Base-by-base conservation (phyloP, 129 eudicot species). In the Pulicaria dysenterica region DNA sequence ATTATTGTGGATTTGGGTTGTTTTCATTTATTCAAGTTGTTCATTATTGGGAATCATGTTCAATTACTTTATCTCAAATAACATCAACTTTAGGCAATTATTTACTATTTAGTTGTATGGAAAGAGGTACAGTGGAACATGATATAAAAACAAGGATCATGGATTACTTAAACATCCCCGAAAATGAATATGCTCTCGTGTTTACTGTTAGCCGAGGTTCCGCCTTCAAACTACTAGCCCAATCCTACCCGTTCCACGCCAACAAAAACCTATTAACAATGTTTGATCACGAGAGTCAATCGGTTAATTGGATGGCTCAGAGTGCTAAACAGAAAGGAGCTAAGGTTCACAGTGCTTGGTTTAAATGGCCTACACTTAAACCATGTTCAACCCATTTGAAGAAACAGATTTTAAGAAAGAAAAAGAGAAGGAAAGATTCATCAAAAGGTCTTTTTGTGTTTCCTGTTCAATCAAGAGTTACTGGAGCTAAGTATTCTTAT, bases 211-310 rank as follows among this genome's bases (percentile, higher is more conserved):
- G 96, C 67, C 81, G 98, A 43, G 98, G 98, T n/a, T 92, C 98
- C 6, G 98, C 98, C 53, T 93, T 93, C 73, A 90, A 84, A 48
- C 67, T 93, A 82, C 76, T 93, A 39, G 96, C 98, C 49, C 92
- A 93, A 76, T 77, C 96, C 0, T 93, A 93, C 77, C 96, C 98
- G 62, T 93, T 93, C 61, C 89, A 82, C 6, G 80, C 96, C 8
- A 89, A 87, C 62, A 89, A 82, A 57, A 85, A 80, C 82, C 73
- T 93, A 57, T 73, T 93, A 64, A 89, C 98, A 15, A 93, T 93
- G 96, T 93, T 93, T 57, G 98, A 93, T 72, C 98, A 93, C n/a
- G 96, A 89, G 75, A 93, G 98, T 73, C 95, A 93, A 63, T 93
- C 98, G 6, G 91, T 93, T 31, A 86, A 87, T 44, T 93, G 95